These are phyloP conservation scores for Vachellia collinsii DNA, from an alignment of 306 rosid genomes.

Conservation along the genomic window DNA sequence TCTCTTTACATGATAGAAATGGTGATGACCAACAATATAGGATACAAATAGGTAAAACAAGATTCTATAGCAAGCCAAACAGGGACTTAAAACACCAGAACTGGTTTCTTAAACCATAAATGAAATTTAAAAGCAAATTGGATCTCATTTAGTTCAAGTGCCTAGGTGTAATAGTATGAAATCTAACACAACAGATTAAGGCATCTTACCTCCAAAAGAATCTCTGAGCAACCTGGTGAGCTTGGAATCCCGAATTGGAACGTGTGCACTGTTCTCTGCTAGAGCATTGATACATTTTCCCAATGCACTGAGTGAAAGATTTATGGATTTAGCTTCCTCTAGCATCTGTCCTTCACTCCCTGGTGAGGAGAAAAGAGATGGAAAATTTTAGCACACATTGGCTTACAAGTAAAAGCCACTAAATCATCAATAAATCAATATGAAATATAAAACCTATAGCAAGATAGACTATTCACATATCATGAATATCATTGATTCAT, in stretches of 20 bases:
- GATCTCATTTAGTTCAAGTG: slow-evolving; percentile 14
- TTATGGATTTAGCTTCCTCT: slow-evolving; percentile 97
- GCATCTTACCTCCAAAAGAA: slow-evolving; percentile 89
- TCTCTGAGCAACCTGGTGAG: slow-evolving; percentile 95
- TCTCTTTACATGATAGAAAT: neutral
- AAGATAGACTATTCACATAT: neutral
- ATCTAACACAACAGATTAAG: slow-evolving; percentile 30
- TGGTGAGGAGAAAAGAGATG: slow-evolving; percentile 42
- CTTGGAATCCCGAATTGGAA: slow-evolving; percentile 98
- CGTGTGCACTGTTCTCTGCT: slow-evolving; percentile 91
- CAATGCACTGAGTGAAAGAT: slow-evolving; percentile 90
- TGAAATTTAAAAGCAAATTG: slow-evolving; percentile 27
- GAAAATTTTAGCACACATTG: slow-evolving; percentile 29
- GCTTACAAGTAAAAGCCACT: slow-evolving; percentile 19
- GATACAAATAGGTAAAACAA: slow-evolving; percentile 4
- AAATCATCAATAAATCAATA: neutral
- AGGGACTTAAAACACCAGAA: slow-evolving; percentile 33
- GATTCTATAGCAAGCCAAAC: slow-evolving; percentile 24
- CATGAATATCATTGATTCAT: neutral
- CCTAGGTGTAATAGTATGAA: neutral
- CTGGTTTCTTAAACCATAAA: slow-evolving; percentile 24
- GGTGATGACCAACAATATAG: neutral
- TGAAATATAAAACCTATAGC: neutral
- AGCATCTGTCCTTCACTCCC: slow-evolving; percentile 96
- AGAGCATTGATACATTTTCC: slow-evolving; percentile 97